A percentile compares a stretch with the other conserved stretches of the same genome.
Evolutionary conservation across 768 basidiomycete species (phyloP).

Genomic region (Trametes coccinea): DNA sequence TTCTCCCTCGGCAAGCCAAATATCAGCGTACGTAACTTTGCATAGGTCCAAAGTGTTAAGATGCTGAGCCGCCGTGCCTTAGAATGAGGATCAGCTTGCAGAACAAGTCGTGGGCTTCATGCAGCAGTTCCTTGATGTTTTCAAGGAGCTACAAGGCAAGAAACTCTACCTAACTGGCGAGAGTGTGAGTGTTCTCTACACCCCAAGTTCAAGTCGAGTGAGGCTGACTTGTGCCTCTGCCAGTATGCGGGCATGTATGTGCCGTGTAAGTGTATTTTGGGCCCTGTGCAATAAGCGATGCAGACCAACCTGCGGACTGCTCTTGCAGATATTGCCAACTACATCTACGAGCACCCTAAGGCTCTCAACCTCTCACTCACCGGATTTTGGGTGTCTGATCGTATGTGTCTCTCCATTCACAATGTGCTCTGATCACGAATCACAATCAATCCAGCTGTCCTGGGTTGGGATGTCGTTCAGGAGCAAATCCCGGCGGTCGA

Average conservation of each 20-base stretch:
- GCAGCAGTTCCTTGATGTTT: slow-evolving; percentile 74
- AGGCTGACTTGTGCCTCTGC: not conserved
- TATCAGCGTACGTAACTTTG: slow-evolving; percentile 36
- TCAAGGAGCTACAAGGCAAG: slow-evolving; percentile 70
- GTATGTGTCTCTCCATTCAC: slow-evolving; percentile 43
- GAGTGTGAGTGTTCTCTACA: slow-evolving; percentile 51
- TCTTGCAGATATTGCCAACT: slow-evolving; percentile 67
- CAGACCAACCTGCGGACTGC: not conserved
- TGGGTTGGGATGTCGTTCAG: slow-evolving; percentile 55
- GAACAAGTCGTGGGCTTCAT: slow-evolving; percentile 60
- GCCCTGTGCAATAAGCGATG: not conserved
- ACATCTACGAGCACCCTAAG: slow-evolving; percentile 60
- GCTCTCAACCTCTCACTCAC: slow-evolving; percentile 57
- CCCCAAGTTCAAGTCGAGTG: not conserved
- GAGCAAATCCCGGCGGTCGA: slow-evolving; percentile 69
- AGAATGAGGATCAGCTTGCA: slow-evolving; percentile 58
- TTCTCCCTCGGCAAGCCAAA: slow-evolving; percentile 72
- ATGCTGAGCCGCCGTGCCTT: too few species aligned
- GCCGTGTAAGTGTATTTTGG: slow-evolving; percentile 43
- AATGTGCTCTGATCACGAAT: not conserved
- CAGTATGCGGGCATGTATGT: slow-evolving; percentile 77
- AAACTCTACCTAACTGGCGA: slow-evolving; percentile 72
- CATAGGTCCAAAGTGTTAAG: too few species aligned
- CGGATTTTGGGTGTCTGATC: slow-evolving; percentile 74
- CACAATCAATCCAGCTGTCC: not conserved